A percentile compares a stretch with the other conserved stretches of the same genome.
These are phyloP conservation scores for Ustilago cynodontis DNA, from an alignment of 1,284 basidiomycete genomes.

Conservation along the genomic window DNA sequence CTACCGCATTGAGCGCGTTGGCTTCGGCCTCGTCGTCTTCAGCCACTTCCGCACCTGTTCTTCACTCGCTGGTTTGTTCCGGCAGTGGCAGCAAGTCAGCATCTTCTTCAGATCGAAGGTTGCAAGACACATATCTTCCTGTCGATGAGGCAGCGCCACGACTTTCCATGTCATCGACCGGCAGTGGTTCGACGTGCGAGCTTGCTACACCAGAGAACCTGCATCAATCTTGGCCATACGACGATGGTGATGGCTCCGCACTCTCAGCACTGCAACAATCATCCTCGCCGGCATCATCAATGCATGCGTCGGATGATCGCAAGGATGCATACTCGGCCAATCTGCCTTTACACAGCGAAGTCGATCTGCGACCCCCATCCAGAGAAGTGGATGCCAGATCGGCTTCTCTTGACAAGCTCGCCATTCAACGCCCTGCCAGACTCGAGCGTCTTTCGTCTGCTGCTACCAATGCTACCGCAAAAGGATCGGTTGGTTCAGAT, in stretches of 20 bases:
- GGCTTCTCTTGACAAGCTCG: constrained; percentile 24
- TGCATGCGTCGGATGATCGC: constrained; percentile 5
- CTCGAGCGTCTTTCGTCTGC: constrained; percentile 41
- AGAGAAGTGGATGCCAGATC: constrained; percentile 14
- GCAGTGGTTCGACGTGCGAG: constrained; percentile 49
- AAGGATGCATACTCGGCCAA: constrained; percentile 1
- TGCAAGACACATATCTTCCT: constrained; percentile 8
- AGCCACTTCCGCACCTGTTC: constrained; percentile 22
- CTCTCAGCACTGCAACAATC: constrained; percentile 24
- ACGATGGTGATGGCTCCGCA: constrained; percentile 11
- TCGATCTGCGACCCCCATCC: constrained; percentile 14
- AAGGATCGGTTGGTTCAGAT: constrained; percentile 19
- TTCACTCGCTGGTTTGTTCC: constrained; percentile 23
- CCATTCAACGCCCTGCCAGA: constrained; percentile 38
- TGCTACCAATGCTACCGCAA: constrained; percentile 39
- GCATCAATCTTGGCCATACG: constrained; percentile 38
- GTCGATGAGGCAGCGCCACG: constrained; percentile 38
- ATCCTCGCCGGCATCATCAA: neutral
- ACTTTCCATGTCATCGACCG: constrained; percentile 55
- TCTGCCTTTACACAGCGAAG: neutral
- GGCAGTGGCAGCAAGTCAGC: neutral
- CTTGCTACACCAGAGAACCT: constrained; percentile 48
- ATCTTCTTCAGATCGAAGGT: neutral
- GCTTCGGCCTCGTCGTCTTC: constrained; percentile 11
- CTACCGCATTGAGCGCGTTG: neutral